Base-by-base conservation (phyloP, 108 stramenopile genomes). In the Cyclotella baltica region DNA sequence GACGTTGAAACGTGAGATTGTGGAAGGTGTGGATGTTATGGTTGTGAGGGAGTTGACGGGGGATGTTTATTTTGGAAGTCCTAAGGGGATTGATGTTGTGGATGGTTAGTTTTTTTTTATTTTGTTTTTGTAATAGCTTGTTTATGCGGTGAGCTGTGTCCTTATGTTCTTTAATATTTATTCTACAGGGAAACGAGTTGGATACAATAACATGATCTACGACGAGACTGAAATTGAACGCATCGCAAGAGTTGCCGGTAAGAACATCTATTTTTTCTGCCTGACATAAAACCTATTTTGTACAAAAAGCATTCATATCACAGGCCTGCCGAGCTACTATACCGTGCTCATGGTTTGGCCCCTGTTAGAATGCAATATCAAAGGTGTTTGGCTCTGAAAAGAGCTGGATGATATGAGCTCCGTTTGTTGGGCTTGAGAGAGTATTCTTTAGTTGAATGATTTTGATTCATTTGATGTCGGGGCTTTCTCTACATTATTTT, bases 181-280 rank as follows among this genome's bases (percentile, higher is more conserved):
- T 43, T 43, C 10, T 16, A 47, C 55, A 73, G 76, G 87, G 85
- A 80, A 90, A 83, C 85, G 98, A 46, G 94, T 97, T 53, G 98
- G 97, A 40, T 98, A 95, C 92, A 98, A 98, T 88, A 99, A 98
- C 85, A 98, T 98, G 97, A 97, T 98, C 74, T 99, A 99, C 86
- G 52, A 79, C n/a, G 98, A 98, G 86, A 57, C 63, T 31, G 98
- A 99, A 86, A 98, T 99, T 77, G 91, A 92, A 56, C 92, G 95
- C 27, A 96, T 96, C 68, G 93, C 95, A 13, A 86, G 90, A 69
- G 95, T 97, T 34, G 93, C 96, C 31, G 92, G 92, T 80, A 65
- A 66, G 82, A 73, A 3, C 1, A 11, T 34, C 11, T 18, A 33
- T 28, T 33, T 52, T 38, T 1, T 34, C 13, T n/a, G 10, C 40